A percentile compares a stretch with the other conserved stretches of the same genome.
Conservation (phyloP, 129 eudicot genomes). For the Sambucus nigra region DNA sequence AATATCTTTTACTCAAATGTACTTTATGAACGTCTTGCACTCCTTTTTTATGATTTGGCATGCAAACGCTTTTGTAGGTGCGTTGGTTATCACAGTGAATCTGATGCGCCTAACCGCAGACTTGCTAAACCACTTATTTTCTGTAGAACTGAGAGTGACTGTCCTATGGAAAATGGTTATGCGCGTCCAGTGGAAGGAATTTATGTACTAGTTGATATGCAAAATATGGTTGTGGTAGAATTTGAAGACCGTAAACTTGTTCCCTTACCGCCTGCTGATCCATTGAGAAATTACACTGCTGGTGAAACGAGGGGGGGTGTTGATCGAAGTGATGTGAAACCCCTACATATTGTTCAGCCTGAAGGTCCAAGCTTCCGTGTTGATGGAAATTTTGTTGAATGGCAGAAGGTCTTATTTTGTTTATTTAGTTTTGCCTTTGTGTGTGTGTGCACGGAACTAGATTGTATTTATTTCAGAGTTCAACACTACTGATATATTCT, state of each 20-base stretch:
- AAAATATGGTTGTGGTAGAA: constrained; percentile 69
- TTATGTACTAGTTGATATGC: constrained; percentile 74
- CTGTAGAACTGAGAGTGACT: constrained; percentile 75
- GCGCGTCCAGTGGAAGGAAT: constrained; percentile 90
- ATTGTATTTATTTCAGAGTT: constrained; percentile 2
- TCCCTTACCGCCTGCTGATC: constrained; percentile 80
- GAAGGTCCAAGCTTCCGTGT: constrained; percentile 86
- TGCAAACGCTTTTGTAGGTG: constrained; percentile 40
- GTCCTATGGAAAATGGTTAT: constrained; percentile 79
- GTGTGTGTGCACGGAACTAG: background rate
- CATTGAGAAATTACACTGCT: constrained; percentile 73
- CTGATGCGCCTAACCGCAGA: constrained; percentile 70
- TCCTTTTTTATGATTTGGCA: background rate
- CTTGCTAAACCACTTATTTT: constrained; percentile 81
- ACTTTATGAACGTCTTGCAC: background rate
- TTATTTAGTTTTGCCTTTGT: background rate
- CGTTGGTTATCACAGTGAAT: constrained; percentile 65
- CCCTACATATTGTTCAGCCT: constrained; percentile 61
- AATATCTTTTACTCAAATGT: background rate
- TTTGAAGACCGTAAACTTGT: constrained; percentile 76
- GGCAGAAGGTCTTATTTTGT: constrained; percentile 56
- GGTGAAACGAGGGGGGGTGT: constrained; percentile 78
- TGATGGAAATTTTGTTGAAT: constrained; percentile 66
- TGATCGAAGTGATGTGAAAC: constrained; percentile 77
- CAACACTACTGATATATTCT: constrained; percentile 2